Conservation (phyloP, 352 stramenopile genomes). For the Phytophthora constricta region DNA sequence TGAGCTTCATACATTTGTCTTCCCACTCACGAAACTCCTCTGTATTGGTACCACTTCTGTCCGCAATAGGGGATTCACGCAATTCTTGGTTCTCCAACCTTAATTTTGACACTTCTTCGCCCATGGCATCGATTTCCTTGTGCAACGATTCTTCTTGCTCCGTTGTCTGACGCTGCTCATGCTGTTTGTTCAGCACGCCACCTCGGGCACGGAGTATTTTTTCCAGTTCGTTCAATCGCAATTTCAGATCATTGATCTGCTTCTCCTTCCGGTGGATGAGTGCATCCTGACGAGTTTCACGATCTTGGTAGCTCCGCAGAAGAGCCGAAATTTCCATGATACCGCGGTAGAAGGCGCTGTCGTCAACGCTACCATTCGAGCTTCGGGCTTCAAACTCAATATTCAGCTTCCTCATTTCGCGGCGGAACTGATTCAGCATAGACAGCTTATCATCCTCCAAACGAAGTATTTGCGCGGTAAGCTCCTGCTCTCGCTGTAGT, state of each 20-base stretch:
- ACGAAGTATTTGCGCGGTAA: conserved; percentile 42
- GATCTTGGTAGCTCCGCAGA: conserved; percentile 51
- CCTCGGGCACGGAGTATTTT: conserved; percentile 18
- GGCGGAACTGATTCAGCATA: conserved; percentile 41
- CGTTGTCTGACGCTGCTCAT: conserved; percentile 1
- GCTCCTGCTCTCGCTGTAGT: conserved; percentile 36
- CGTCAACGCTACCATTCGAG: conserved; percentile 18
- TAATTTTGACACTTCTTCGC: conserved; percentile 52
- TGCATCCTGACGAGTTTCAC: conserved; percentile 49
- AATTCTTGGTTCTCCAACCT: conserved; percentile 61
- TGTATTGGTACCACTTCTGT: conserved; percentile 8
- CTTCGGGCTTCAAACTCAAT: conserved; percentile 33
- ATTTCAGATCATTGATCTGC: conserved; percentile 49
- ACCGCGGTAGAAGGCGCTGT: conserved; percentile 32
- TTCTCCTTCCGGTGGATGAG: conserved; percentile 55
- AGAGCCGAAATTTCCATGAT: conserved; percentile 45
- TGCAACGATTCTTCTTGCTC: conserved; percentile 25
- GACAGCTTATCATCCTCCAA: conserved; percentile 48
- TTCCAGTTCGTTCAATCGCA: conserved; percentile 35
- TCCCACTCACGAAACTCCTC: conserved; percentile 41
- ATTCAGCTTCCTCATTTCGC: conserved; percentile 55
- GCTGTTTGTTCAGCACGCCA: conserved; percentile 16
- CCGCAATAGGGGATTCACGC: conserved; percentile 23
- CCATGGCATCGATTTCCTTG: conserved; percentile 41
- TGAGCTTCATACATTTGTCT: conserved; percentile 50